Base-by-base conservation (phyloP, 257 asterid genomes). In the Salvia rosmarinus region DNA sequence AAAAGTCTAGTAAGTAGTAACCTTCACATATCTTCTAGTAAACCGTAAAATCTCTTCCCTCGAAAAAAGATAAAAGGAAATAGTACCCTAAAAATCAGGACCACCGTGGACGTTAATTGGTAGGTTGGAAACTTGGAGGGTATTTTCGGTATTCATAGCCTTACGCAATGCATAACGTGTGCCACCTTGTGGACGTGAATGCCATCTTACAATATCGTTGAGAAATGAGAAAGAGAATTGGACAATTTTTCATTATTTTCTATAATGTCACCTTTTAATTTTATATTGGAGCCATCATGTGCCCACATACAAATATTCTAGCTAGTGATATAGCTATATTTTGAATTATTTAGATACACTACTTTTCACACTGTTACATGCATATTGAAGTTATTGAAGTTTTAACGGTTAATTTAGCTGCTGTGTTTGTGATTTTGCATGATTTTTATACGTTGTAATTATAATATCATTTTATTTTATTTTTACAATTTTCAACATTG, bases 111-210 rank as follows among this genome's bases (percentile, higher is more conserved):
- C 0, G 0, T 14, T 50, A 35, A 21, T 20, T 68, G 40, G 21
- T n/a, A n/a, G n/a, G n/a, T n/a, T n/a, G n/a, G n/a, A n/a, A n/a
- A n/a, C n/a, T n/a, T n/a, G n/a, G 49, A 68, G 82, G 62, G 30
- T 16, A 64, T 2, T 70, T 42, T n/a, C 5, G 78, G 67, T 11
- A 79, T 65, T 17, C 3, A 16, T 4, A 55, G 5, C 20, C n/a
- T n/a, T 10, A 58, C 72, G 71, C 78, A 72, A 67, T 75, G 20
- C 71, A 71, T 70, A 65, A n/a, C 76, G 78, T 52, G 67, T 58
- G 79, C 42, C 70, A 75, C 80, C 74, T 77, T 61, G 74, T 67
- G 85, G 85, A 78, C 82, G 80, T 68, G 71, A 81, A 71, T 11
- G 64, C 71, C 57, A 70, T 49, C 37, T 68, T 81, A 67, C 44